These are phyloP conservation scores for Pseudogymnoascus sp. DNA, from an alignment of 2,329 filamentous ascomycete genomes.

Conservation along the genomic window DNA sequence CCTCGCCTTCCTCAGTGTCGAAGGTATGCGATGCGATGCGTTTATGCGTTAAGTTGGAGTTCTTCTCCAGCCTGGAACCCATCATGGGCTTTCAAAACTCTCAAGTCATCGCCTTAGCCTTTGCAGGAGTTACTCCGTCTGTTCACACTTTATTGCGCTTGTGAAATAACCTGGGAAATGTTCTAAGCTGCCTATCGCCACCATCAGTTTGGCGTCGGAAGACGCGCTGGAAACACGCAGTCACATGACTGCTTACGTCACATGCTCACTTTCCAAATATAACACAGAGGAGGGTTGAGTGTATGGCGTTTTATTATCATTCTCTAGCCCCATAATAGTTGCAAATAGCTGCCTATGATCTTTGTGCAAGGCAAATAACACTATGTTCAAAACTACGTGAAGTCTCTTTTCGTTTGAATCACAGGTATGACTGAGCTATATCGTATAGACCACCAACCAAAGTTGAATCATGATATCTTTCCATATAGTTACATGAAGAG, in stretches of 20 bases:
- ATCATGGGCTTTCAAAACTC: slow-evolving; percentile 31
- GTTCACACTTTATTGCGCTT: neutral
- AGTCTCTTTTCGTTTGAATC: neutral
- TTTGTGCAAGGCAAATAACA: neutral
- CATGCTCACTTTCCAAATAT: neutral
- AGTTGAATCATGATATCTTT: neutral
- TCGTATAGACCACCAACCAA: neutral
- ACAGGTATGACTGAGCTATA: neutral
- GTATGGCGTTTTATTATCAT: neutral
- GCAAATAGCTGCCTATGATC: too few relatives aligned
- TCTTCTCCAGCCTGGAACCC: slow-evolving; percentile 55
- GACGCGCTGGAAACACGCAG: slow-evolving; percentile 7
- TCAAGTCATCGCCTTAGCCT: neutral
- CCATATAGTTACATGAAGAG: slow-evolving; percentile 1
- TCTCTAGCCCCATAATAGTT: too few relatives aligned
- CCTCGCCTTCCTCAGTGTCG: slow-evolving; percentile 74
- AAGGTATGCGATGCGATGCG: slow-evolving; percentile 63
- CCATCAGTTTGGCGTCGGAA: neutral
- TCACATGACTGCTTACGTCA: slow-evolving; percentile 5
- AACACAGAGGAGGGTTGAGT: neutral
- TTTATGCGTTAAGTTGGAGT: slow-evolving; percentile 55
- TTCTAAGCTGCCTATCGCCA: neutral
- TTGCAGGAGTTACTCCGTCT: neutral
- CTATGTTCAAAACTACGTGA: neutral
- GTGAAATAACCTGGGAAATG: neutral